These are phyloP conservation scores for Endoconidiophora polonica DNA, from an alignment of 2,329 filamentous ascomycete species.

Conservation along the genomic window DNA sequence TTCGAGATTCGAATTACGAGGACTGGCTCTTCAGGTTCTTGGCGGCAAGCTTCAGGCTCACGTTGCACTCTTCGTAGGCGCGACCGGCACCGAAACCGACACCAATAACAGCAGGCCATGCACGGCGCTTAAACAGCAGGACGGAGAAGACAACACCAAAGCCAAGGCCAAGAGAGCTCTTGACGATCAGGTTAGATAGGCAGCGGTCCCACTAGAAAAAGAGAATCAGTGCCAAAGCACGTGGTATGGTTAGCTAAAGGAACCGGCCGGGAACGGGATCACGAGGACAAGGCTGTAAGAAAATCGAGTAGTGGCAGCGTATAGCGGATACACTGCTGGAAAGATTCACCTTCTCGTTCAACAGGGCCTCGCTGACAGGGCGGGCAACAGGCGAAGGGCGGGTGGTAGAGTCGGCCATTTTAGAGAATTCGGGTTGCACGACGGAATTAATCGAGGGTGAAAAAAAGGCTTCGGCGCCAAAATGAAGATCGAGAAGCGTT, in stretches of 20 bases:
- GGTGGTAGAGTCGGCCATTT: constrained; percentile 38
- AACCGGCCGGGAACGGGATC: background rate
- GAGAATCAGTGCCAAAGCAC: background rate
- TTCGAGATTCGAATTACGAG: constrained; percentile 1
- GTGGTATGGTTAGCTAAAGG: background rate
- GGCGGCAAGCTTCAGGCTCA: constrained; percentile 47
- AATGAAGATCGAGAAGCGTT: constrained; percentile 2
- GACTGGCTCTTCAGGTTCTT: constrained; percentile 37
- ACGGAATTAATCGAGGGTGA: background rate
- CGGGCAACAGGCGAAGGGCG: constrained; percentile 37
- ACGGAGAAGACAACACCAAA: constrained; percentile 99
- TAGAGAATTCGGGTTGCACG: constrained; percentile 15
- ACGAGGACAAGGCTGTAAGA: background rate
- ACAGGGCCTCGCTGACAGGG: constrained; percentile 90
- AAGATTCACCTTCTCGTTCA: constrained; percentile 85
- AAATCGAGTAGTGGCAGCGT: too few species aligned
- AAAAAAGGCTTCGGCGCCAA: constrained; percentile 6
- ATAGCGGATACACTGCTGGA: background rate
- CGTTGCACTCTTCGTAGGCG: constrained; percentile 97
- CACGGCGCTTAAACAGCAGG: constrained; percentile 90
- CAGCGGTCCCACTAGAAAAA: constrained; percentile 66
- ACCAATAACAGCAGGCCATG: constrained; percentile 92
- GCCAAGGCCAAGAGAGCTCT: constrained; percentile 84
- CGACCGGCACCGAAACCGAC: constrained; percentile 89
- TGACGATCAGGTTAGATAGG: constrained; percentile 92